These are phyloP conservation scores for Aspergillus latus DNA, from an alignment of 2,329 filamentous ascomycete species.

Conservation along the genomic window DNA sequence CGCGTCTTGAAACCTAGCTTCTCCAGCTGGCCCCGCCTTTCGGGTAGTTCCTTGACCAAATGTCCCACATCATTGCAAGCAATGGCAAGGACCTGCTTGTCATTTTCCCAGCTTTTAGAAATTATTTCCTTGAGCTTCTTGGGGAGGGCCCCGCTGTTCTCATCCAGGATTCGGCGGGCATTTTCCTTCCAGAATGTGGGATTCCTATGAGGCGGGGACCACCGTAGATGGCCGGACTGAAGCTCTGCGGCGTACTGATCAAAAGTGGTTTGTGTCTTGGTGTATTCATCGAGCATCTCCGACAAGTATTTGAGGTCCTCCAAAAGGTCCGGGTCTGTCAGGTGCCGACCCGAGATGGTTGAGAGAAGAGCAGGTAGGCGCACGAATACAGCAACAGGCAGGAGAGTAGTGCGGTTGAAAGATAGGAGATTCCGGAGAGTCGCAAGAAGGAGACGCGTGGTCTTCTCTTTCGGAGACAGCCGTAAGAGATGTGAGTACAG, in stretches of 20 bases:
- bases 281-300: conserved; percentile 82
- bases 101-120: conserved; percentile 77
- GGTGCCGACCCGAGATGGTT: conserved; percentile 55
- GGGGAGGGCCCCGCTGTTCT: conserved; percentile 74
- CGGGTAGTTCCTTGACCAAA: conserved; percentile 84
- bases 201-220: conserved; percentile 88
- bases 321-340: conserved; percentile 51
- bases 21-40: conserved; percentile 76
- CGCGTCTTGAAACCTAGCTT: conserved; percentile 79
- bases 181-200: conserved; percentile 90
- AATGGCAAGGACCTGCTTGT: conserved; percentile 83
- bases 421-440: conserved; percentile 86
- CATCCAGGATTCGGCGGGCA: conserved; percentile 79
- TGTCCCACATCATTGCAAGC: conserved; percentile 90
- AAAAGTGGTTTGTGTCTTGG: conserved; percentile 66
- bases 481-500: conserved; percentile 91
- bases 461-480: conserved; percentile 96
- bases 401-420: conserved; percentile 64
- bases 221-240: conserved; percentile 80
- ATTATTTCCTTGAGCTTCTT: conserved; percentile 84
- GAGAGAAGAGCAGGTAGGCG: conserved; percentile 67
- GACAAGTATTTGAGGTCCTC: conserved; percentile 51
- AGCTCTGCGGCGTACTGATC: conserved; percentile 77
- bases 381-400: conserved; percentile 83
- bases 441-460: conserved; percentile 83